A percentile compares a stretch with the other conserved stretches of the same genome.
Conservation (phyloP, 208 protist genomes). For the Crithidia mellificae region DNA sequence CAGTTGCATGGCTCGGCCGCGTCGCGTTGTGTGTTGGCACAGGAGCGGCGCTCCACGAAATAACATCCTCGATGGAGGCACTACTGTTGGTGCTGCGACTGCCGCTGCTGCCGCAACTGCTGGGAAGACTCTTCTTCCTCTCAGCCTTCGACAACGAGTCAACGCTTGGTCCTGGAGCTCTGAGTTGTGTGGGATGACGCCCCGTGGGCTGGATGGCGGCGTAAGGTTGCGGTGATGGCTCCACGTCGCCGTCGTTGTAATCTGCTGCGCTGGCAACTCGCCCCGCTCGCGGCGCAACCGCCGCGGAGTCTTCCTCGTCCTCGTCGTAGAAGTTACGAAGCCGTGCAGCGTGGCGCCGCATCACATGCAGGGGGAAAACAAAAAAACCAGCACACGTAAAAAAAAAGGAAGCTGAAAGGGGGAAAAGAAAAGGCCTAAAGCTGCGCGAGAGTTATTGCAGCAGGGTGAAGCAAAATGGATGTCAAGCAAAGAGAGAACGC, state of each 20-base stretch:
- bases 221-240: neutral
- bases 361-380: neutral
- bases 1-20: too few relatives aligned
- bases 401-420: too few relatives aligned
- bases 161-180: too few relatives aligned
- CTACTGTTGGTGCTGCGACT: slow-evolving; percentile 17
- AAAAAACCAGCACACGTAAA: too few relatives aligned
- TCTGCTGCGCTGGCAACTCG: neutral
- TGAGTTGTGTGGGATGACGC: neutral
- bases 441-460: too few relatives aligned
- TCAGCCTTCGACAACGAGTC: too few relatives aligned
- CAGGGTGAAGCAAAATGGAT: too few relatives aligned
- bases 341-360: slow-evolving; percentile 11
- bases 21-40: too few relatives aligned
- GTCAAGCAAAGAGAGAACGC: too few relatives aligned
- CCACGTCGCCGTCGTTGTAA: too few relatives aligned
- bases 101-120: neutral
- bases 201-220: neutral
- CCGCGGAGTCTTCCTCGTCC: slow-evolving; percentile 4
- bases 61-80: slow-evolving; percentile 26
- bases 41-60: slow-evolving; percentile 1
- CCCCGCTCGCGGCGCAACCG: neutral
- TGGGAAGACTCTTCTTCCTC: neutral
- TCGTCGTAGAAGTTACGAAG: slow-evolving; percentile 32
- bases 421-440: too few relatives aligned